phyloP scores from a whole-genome alignment of 345 rosid species.

The Corymbia maculata region DNA sequence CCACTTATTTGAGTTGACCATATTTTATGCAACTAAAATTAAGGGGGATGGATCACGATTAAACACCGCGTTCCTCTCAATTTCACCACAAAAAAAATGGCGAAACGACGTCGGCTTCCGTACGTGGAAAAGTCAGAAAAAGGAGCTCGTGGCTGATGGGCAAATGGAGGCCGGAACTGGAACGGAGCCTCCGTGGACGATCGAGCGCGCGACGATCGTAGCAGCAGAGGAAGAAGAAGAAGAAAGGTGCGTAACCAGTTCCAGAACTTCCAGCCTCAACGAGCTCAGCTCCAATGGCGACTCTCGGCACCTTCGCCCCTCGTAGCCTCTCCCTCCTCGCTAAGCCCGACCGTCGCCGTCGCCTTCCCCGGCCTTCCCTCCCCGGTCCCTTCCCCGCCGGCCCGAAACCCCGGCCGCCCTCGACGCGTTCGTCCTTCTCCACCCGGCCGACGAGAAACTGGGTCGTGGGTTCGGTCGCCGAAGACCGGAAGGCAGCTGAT shows the following conservation, averaged over 20 bases:
- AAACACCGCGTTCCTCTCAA: background rate
- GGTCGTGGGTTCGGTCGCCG: slow-evolving; percentile 35
- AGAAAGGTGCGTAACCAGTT: background rate
- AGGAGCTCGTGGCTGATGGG: background rate
- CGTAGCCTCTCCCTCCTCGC: background rate
- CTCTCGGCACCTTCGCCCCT: slow-evolving; percentile 7
- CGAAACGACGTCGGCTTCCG: background rate
- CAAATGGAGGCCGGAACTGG: background rate
- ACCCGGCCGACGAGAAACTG: slow-evolving; percentile 11
- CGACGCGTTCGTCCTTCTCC: background rate
- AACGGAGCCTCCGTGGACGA: background rate
- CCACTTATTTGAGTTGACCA: background rate
- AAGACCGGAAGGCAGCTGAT: slow-evolving; percentile 34
- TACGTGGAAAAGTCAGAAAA: background rate
- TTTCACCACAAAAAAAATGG: background rate
- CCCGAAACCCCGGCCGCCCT: background rate
- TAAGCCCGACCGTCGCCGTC: background rate
- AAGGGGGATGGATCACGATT: background rate
- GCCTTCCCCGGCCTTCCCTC: background rate
- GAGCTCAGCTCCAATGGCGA: slow-evolving; percentile 16
- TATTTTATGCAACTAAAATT: background rate
- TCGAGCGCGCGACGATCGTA: background rate
- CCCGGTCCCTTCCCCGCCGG: background rate
- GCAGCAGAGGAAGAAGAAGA: background rate
- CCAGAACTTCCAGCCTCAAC: background rate